Percentiles rank a stretch among this genome's conserved stretches.
Evolutionary conservation across 139 green algal species (phyloP).

Genomic region (Mesotaenium endlicherianum): DNA sequence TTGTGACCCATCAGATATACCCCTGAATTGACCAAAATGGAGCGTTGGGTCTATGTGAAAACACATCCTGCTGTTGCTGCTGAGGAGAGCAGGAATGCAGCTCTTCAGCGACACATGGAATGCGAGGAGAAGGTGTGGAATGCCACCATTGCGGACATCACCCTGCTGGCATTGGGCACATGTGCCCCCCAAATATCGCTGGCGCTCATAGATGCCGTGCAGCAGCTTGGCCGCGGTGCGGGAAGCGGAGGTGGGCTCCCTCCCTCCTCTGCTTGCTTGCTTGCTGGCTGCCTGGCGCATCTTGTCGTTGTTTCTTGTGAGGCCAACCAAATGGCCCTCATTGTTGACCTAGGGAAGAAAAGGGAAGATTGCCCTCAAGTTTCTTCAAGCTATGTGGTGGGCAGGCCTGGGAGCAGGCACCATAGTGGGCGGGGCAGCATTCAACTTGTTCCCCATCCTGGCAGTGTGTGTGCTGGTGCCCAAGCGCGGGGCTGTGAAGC

Average conservation of each 20-base stretch:
- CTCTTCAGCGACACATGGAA: not conserved
- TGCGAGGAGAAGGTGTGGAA: constrained; percentile 28
- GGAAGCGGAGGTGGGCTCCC: not conserved
- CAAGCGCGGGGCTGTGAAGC: constrained; percentile 25
- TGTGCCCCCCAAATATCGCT: constrained; percentile 47
- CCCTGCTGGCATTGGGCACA: constrained; percentile 38
- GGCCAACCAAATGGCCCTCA: too few relatives aligned
- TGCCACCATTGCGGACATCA: constrained; percentile 43
- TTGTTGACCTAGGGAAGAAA: too few relatives aligned
- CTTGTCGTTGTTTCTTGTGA: too few relatives aligned
- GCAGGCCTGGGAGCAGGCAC: constrained; percentile 36
- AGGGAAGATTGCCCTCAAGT: too few relatives aligned
- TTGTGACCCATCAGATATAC: too few relatives aligned
- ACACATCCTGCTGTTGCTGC: too few relatives aligned
- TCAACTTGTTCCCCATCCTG: constrained; percentile 45
- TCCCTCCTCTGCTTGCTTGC: not conserved
- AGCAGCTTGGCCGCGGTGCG: constrained; percentile 28
- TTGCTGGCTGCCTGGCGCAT: not conserved
- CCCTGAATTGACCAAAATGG: too few relatives aligned
- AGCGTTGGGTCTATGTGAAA: too few relatives aligned
- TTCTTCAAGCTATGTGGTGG: too few relatives aligned
- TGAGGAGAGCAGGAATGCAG: too few relatives aligned
- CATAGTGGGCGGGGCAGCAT: constrained; percentile 36
- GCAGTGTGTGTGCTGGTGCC: constrained; percentile 45
- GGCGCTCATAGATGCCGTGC: constrained; percentile 40